Base-by-base conservation (phyloP, 202 grass and related monocot genomes). In the Elaeis oleifera region DNA sequence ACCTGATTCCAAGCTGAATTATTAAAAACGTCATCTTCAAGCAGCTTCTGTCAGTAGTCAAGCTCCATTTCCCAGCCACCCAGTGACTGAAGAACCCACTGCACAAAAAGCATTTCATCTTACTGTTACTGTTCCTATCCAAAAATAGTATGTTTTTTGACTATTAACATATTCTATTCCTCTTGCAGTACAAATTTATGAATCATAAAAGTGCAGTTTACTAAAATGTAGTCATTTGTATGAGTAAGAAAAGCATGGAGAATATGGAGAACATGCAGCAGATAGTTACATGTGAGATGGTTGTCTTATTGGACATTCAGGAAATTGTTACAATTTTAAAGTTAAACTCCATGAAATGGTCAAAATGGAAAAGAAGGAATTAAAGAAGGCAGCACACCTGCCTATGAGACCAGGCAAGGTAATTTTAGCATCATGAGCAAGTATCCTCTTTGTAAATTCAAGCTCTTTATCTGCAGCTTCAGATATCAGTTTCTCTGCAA, bases 1-100 rank as follows among this genome's bases (percentile, higher is more conserved):
- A 97, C 94, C 84, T 97, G 94, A 86, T 97, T 97, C 94, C 94
- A 97, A 79, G 88, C 94, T 67, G 94, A 92, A 76, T 97, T 97
- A 70, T 97, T 97, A 58, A 92, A 92, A 67, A 86, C 24, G 61
- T 97, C 94, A 67, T 97, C 88, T 70, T 86, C 67, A 76, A 97
- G 79, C 58, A 97, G 79, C 52, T 78, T 59, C 53, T 81, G 63
- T 31, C 94, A 97, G 56, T 85, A 92, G 15, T 89, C 60, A 27
- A 92, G 59, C 79, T 97, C 94, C 76, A 51, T 69, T 65, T 92
- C 94, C 92, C 94, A 97, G 56, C 94, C 88, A 76, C 94, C 94
- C 62, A 92, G 73, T 68, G 80, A 58, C 83, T 92, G 79, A 74
- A 97, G 73, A 83, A 97, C 77, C 88, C 94, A 97, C 94, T 97